Base-by-base conservation (phyloP, 768 basidiomycete species). In the Jaapia argillacea region DNA sequence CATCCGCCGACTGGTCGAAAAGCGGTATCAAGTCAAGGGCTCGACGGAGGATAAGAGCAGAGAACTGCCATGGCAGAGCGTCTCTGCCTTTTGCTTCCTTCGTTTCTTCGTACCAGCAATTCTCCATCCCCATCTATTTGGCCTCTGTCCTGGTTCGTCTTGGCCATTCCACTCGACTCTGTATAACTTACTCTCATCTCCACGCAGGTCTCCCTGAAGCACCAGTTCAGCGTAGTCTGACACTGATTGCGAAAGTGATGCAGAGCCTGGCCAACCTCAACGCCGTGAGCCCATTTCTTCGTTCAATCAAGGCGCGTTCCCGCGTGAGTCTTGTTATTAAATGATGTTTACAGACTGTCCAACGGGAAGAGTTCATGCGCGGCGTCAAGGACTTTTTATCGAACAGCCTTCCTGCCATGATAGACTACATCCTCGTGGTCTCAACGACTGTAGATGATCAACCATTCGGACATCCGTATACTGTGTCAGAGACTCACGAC, bases 51-150 rank as follows among this genome's bases (percentile, higher is more conserved):
- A 69, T 12, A 65, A 66, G 22, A 72, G 70, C 47, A 63, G 60
- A 31, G 70, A 82, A 24, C 62, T 88, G 24, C 84, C 77, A 25
- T 79, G 76, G 72, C 88, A 90, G 57, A 80, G 83, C 52, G 85
- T 93, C 35, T 87, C 85, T 26, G 89, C 90, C 1, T 92, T 93
- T 57, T 79, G 85, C 57, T 93, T 92, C 62, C 71, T 93, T 35
- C 76, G 90, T 33, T 90, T 92, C 59, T 82, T 93, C 47, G 85
- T 88, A 21, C 91, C 90, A 25, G 90, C 85, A 20, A 85, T 93
- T 45, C 70, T 92, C n/a, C 77, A 87, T 57, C 90, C 90, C 1
- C 85, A 90, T 59, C 62, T 89, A 4, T 92, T 87, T 55, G 81
- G 85, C 21, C 66, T 93, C 41, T 79, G 69, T 51, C 76, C 78